Conservation (phyloP, 2,329 filamentous ascomycete genomes). For the Colletotrichum tofieldiae region DNA sequence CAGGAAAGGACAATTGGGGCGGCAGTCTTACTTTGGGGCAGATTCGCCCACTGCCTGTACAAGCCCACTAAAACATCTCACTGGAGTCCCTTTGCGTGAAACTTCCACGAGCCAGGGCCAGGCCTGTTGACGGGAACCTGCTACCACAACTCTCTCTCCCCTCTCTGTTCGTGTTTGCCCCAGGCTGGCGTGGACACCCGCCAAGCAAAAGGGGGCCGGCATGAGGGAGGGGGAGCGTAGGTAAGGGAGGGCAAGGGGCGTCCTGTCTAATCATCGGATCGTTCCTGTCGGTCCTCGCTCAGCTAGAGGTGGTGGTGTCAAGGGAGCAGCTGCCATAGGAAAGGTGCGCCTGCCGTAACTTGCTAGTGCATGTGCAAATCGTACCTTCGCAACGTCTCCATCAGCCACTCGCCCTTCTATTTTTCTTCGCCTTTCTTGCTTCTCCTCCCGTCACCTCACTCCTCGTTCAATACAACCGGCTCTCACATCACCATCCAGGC, state of each 20-base stretch:
- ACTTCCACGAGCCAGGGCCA: constrained; percentile 24
- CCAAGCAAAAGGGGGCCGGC: constrained; percentile 12
- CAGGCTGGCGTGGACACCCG: constrained; percentile 28
- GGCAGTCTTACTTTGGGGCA: constrained; percentile 1
- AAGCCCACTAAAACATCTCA: constrained; percentile 27
- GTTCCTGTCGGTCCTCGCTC: constrained; percentile 5
- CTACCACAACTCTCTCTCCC: constrained; percentile 7
- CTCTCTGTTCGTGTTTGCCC: background rate
- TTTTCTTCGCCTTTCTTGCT: background rate
- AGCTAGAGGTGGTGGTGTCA: background rate
- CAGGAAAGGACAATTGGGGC: background rate
- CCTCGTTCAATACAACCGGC: background rate
- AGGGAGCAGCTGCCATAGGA: constrained; percentile 4
- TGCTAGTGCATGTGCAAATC: constrained; percentile 11
- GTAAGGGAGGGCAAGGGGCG: background rate
- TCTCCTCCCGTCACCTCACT: background rate
- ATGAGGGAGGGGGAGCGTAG: background rate
- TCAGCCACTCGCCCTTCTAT: background rate
- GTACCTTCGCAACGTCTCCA: background rate
- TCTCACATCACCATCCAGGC: background rate
- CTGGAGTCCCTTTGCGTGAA: constrained; percentile 27
- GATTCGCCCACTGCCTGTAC: constrained; percentile 1
- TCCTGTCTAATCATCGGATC: constrained; percentile 30
- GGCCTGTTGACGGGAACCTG: constrained; percentile 26
- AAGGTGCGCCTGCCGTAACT: background rate